Evolutionary conservation across 1,284 basidiomycete genomes (phyloP), one percentile per base, ranked within the genome.

Genomic region (Sutorius eximius): DNA sequence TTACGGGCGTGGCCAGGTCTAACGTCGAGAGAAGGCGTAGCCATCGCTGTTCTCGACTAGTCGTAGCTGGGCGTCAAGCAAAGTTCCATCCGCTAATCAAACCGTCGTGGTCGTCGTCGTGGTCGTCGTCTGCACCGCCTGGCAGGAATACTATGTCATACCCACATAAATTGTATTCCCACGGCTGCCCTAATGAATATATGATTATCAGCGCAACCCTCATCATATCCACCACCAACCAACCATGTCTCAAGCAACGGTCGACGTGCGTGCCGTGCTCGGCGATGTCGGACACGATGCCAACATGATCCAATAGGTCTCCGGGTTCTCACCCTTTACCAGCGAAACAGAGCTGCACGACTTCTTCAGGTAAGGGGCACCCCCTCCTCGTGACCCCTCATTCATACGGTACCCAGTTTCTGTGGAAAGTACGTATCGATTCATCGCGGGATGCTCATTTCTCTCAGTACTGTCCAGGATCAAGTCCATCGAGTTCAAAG

Each of bases 281-380:
- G 42, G 9, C 16, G 32, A 15, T 18, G 20, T 30, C 24, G n/a
- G 2, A 27, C 30, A n/a, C 8, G 15, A 5, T 12, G 24, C 33
- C 56, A 34, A 58, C 32, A 13, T 18, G 11, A 33, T 47, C 3
- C 8, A 6, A 36, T 59, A 90, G 87, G 87, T 93, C 45, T 78
- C 86, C 11, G 79, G 79, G 49, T 80, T 93, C 63, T 68, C 84
- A 15, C 66, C 82, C 1, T 68, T 71, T 24, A 93, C 89, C 24
- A 82, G 79, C 20, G 70, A 88, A 65, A 65, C 74, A 22, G 79
- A 85, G 49, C 77, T 93, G 47, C 71, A 80, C 59, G 85, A 91
- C 60, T 93, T 90, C 74, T 91, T 93, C 77, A 81, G 83, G 89
- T 90, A 43, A 76, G 58, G 24, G 22, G 79, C 74, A 30, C 45